These are phyloP conservation scores for Yamadazyma kitorensis DNA, from an alignment of 805 yeast genomes.

Conservation along the genomic window DNA sequence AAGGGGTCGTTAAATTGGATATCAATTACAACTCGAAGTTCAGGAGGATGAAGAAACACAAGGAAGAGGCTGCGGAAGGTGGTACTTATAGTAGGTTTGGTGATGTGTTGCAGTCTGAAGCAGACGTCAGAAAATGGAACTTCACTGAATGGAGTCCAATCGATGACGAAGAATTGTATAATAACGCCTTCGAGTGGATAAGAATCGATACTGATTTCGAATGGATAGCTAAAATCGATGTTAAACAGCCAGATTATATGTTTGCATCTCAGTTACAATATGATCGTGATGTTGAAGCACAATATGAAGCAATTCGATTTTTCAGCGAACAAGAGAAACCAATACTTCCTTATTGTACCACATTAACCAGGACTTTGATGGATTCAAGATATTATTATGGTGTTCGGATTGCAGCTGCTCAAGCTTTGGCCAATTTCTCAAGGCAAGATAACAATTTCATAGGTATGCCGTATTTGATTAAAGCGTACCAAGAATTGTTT, in stretches of 20 bases:
- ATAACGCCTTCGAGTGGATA: constrained; percentile 96
- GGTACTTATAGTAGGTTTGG: constrained; percentile 59
- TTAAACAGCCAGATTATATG: constrained; percentile 94
- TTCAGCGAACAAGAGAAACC: constrained; percentile 64
- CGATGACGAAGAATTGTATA: constrained; percentile 63
- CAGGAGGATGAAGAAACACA: constrained; percentile 71
- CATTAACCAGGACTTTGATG: constrained; percentile 74
- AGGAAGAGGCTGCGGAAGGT: constrained; percentile 27
- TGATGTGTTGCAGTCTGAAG: constrained; percentile 61
- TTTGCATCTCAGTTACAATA: constrained; percentile 89
- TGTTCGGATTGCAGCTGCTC: constrained; percentile 81
- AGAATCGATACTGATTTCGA: constrained; percentile 97
- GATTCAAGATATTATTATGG: constrained; percentile 88
- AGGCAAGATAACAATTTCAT: constrained; percentile 57
- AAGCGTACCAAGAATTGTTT: constrained; percentile 63
- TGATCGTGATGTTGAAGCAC: constrained; percentile 96
- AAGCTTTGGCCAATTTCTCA: constrained; percentile 69
- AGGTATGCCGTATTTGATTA: constrained; percentile 71
- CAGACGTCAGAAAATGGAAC: constrained; percentile 69
- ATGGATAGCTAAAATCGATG: constrained; percentile 82
- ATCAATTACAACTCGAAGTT: constrained; percentile 94
- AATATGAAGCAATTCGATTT: constrained; percentile 73
- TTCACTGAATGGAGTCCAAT: constrained; percentile 67
- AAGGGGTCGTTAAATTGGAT: constrained; percentile 79
- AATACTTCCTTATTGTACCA: constrained; percentile 64